Conservation (phyloP, 495 filamentous ascomycete genomes). For the Penicillium desertorum region DNA sequence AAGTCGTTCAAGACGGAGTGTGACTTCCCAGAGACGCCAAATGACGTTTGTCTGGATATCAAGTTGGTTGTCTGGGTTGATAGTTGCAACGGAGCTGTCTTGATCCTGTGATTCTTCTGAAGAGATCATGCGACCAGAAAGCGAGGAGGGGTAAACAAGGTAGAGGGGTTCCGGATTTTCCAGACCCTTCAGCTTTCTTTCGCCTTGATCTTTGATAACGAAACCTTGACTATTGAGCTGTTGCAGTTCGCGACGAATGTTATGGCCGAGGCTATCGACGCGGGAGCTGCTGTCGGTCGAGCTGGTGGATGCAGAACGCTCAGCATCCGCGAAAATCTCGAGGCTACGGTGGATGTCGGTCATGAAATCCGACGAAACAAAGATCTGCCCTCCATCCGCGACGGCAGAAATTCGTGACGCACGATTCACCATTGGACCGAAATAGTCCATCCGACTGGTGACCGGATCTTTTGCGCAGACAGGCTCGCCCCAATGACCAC, state of each 20-base stretch:
- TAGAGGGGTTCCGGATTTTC: conserved; percentile 97
- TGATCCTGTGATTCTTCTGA: conserved; percentile 49
- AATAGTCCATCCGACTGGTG: conserved; percentile 98
- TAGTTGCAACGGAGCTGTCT: conserved; percentile 40
- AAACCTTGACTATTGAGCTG: conserved; percentile 90
- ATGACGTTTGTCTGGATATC: conserved; percentile 77
- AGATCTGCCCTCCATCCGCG: conserved; percentile 97
- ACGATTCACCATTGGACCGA: conserved; percentile 98
- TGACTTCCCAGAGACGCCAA: conserved; percentile 88
- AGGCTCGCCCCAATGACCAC: conserved; percentile 90
- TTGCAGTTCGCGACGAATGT: conserved; percentile 84
- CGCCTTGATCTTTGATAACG: conserved; percentile 92
- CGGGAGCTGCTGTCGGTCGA: conserved; percentile 71
- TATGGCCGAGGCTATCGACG: conserved; percentile 51
- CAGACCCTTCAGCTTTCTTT: conserved; percentile 89
- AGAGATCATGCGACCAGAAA: conserved; percentile 74
- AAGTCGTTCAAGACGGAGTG: conserved; percentile 85
- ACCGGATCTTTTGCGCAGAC: conserved; percentile 95
- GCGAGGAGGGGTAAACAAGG: conserved; percentile 83
- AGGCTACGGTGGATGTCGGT: conserved; percentile 89
- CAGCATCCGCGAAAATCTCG: conserved; percentile 77
- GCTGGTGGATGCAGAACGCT: conserved; percentile 63
- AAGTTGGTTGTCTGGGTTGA: conserved; percentile 56
- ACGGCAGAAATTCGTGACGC: conserved; percentile 88
- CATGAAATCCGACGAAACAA: conserved; percentile 94